Percentiles rank a stretch among this genome's conserved stretches.
phyloP scores from a whole-genome alignment of 1,139 yeast genomes.

The Taphrina flavorubra region DNA sequence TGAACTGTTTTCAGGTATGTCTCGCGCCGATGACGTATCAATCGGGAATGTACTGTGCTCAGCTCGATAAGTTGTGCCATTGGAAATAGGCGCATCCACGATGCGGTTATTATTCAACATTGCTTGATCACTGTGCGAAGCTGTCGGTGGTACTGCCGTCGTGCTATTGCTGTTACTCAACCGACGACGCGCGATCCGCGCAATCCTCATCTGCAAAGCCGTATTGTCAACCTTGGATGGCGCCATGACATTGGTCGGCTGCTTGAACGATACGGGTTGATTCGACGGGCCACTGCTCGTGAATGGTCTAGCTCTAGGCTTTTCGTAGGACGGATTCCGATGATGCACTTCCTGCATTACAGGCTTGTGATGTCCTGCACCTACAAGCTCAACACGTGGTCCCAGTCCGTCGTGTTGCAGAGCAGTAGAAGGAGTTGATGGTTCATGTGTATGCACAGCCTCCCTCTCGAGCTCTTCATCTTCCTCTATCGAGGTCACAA shows the following conservation, averaged over 20 bases:
- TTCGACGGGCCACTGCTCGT: neutral
- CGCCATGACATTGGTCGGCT: neutral
- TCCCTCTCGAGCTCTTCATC: constrained; percentile 8
- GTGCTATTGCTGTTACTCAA: neutral
- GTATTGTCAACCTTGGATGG: neutral
- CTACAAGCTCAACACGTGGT: constrained; percentile 11
- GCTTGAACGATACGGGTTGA: neutral
- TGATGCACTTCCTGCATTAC: neutral
- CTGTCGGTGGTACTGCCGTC: neutral
- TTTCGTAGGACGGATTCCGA: neutral
- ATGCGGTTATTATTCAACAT: neutral
- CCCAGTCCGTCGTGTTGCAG: neutral
- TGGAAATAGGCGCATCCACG: neutral
- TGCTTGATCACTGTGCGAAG: neutral
- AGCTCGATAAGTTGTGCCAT: neutral
- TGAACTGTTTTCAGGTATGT: neutral
- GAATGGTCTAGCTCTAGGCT: neutral
- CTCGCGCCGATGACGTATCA: neutral
- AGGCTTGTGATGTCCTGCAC: constrained; percentile 7
- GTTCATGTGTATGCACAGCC: neutral
- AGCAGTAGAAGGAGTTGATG: neutral
- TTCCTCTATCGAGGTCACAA: constrained; percentile 32
- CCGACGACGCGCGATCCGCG: neutral
- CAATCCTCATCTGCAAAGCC: constrained; percentile 1
- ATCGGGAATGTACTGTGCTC: neutral